A percentile compares a stretch with the other conserved stretches of the same genome.
These are phyloP conservation scores for Cytospora chrysosperma DNA, from an alignment of 2,329 filamentous ascomycete species.

Conservation along the genomic window DNA sequence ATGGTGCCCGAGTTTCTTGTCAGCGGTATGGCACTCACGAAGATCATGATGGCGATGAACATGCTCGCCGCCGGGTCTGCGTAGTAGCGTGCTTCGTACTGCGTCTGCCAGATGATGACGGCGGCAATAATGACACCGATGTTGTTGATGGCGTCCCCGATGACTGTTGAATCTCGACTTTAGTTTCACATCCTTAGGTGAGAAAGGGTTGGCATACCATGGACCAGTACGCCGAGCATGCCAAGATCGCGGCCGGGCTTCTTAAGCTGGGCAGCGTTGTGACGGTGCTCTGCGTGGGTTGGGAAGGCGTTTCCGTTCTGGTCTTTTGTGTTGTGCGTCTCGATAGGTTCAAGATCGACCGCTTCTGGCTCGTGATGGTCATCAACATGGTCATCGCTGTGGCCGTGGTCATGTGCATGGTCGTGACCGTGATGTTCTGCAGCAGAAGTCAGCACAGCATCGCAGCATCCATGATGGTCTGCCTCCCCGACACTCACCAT, in stretches of 20 bases:
- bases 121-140: slow-evolving; percentile 71
- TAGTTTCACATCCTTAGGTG: no score
- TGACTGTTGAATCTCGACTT: slow-evolving; percentile 36
- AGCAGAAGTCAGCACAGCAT: slow-evolving; percentile 19
- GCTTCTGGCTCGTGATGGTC: slow-evolving; percentile 26
- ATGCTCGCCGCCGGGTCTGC: slow-evolving; percentile 69
- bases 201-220: slow-evolving; percentile 34
- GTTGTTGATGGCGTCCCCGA: slow-evolving; percentile 75
- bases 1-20: slow-evolving; percentile 63
- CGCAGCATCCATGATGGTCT: no score
- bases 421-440: slow-evolving; percentile 41
- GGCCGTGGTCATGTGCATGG: slow-evolving; percentile 33
- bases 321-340: not conserved
- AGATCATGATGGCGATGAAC: slow-evolving; percentile 71
- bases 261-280: slow-evolving; percentile 36
- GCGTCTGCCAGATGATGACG: slow-evolving; percentile 65
- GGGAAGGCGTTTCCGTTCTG: slow-evolving; percentile 21
- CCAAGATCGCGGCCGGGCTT: slow-evolving; percentile 59
- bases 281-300: slow-evolving; percentile 51
- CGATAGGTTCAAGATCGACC: not conserved
- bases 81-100: slow-evolving; percentile 61
- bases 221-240: slow-evolving; percentile 68
- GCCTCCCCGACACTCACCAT: slow-evolving; percentile 45
- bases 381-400: slow-evolving; percentile 26
- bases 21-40: slow-evolving; percentile 62